Evolutionary conservation across 2,329 filamentous ascomycete genomes (phyloP), one percentile per base, ranked within the genome.

Genomic region (Huntiella omanensis): DNA sequence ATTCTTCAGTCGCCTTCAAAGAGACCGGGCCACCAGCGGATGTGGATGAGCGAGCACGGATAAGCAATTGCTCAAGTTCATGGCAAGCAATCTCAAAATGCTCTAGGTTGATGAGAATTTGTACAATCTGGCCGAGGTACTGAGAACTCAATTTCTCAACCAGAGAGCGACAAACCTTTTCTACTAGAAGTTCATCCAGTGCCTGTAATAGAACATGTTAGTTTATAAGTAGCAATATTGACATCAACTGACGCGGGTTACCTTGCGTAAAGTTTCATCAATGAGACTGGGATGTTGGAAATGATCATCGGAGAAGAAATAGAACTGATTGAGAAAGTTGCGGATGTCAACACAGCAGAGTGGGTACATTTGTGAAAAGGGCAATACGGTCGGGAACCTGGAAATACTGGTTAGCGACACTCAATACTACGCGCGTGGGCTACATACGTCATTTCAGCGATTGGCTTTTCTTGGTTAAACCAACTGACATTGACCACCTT

Each of bases 361-460:
- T 1, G 91, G 88, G 58, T 98, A 98, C 91, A 98, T 98, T 56
- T 96, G 87, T 10, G 87, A 95, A 60, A 98, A 98, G 1, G 91
- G 92, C 1, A 98, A 68, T n/a, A 95, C 84, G 54, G 82, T 92
- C 4, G 91, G 92, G 59, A 94, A 94, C 10, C 83, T 87, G 51
- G 35, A 36, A n/a, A 17, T 34, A 3, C 13, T 13, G 12, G 34
- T 36, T 36, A 42, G 40, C 5, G n/a, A 33, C 22, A 39, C 13
- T 32, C 1, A 40, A 16, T 12, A 40, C 15, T 38, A 13, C 38
- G 7, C 37, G 17, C 13, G 33, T 40, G 10, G 4, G 6, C 2
- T 10, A 66, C 73, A 53, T 69, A 87, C 73, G 71, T 77, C 55
- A 94, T 71, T 54, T 91, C 76, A 50, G 87, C 77, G 28, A 73